Conservation (phyloP, 495 filamentous ascomycete species). For the Penicillium atrosanguineum region DNA sequence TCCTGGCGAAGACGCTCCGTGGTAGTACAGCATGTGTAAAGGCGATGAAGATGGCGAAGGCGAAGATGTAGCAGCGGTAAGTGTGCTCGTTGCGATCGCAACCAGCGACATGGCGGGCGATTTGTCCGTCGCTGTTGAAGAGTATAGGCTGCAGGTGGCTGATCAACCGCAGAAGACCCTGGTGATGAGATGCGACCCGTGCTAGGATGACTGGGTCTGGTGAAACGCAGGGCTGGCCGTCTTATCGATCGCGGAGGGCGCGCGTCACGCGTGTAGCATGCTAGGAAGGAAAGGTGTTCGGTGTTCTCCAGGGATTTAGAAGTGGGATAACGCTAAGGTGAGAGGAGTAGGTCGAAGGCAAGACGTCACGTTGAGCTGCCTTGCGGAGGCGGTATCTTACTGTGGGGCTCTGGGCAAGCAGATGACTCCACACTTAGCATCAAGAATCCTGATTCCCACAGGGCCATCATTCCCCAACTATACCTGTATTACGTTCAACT, state of each 20-base stretch:
- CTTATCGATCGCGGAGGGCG: slow-evolving; percentile 7
- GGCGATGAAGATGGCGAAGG: slow-evolving; percentile 11
- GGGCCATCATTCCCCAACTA: neutral
- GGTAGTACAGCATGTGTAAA: slow-evolving; percentile 17
- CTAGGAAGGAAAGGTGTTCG: neutral
- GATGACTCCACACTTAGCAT: neutral
- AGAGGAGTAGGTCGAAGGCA: neutral
- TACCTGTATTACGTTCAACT: neutral
- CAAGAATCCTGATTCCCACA: no score
- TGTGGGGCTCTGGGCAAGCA: neutral
- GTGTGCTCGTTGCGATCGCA: slow-evolving; percentile 18
- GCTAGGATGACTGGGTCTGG: slow-evolving; percentile 1
- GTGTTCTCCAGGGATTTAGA: neutral
- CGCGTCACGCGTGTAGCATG: slow-evolving; percentile 1
- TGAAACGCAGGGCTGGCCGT: slow-evolving; percentile 9
- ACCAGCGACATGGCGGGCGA: slow-evolving; percentile 15
- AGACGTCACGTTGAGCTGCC: neutral
- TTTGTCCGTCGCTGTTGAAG: slow-evolving; percentile 2
- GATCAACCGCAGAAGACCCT: neutral
- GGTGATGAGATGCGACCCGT: slow-evolving; percentile 4
- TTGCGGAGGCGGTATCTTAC: neutral
- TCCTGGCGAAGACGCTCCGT: slow-evolving; percentile 12
- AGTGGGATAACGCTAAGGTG: neutral
- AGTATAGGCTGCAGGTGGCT: neutral
- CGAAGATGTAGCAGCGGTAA: slow-evolving; percentile 17